Conservation (phyloP, 331 rosid genomes). For the Arachis monticola region DNA sequence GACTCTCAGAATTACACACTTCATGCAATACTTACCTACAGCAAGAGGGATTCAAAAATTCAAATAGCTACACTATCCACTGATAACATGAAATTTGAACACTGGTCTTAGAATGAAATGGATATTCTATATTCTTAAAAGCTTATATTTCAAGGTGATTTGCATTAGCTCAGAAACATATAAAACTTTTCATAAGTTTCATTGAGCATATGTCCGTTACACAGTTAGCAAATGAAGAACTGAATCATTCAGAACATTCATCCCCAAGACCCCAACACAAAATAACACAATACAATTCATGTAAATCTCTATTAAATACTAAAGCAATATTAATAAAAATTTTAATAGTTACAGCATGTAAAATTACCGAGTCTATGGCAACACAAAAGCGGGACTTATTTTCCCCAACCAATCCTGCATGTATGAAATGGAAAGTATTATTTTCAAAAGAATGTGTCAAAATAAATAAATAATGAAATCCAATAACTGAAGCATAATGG, state of each 20-base stretch:
- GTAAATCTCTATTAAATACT: not conserved
- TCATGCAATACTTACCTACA: constrained; percentile 11
- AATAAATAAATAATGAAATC: not conserved
- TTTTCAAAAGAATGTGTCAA: not conserved
- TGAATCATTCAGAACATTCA: constrained; percentile 3
- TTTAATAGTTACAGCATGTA: constrained; percentile 19
- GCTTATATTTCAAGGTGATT: constrained; percentile 19
- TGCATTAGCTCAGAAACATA: constrained; percentile 28
- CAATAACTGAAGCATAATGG: constrained; percentile 3
- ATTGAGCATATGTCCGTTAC: not conserved
- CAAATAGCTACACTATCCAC: not conserved
- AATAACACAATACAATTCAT: constrained; percentile 30
- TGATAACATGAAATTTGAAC: constrained; percentile 11
- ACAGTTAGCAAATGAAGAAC: constrained; percentile 13
- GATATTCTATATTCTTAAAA: not conserved
- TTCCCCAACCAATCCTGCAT: constrained; percentile 72
- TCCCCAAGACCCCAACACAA: constrained; percentile 22
- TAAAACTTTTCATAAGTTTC: constrained; percentile 30
- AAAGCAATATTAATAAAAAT: constrained; percentile 6
- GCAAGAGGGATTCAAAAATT: not conserved
- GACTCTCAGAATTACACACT: constrained; percentile 7
- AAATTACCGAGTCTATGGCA: constrained; percentile 81
- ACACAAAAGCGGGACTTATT: constrained; percentile 61
- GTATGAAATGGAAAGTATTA: constrained; percentile 31
- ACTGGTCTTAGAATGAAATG: constrained; percentile 2